These are phyloP conservation scores for Collybia mongolica DNA, from an alignment of 768 basidiomycete species.

Conservation along the genomic window DNA sequence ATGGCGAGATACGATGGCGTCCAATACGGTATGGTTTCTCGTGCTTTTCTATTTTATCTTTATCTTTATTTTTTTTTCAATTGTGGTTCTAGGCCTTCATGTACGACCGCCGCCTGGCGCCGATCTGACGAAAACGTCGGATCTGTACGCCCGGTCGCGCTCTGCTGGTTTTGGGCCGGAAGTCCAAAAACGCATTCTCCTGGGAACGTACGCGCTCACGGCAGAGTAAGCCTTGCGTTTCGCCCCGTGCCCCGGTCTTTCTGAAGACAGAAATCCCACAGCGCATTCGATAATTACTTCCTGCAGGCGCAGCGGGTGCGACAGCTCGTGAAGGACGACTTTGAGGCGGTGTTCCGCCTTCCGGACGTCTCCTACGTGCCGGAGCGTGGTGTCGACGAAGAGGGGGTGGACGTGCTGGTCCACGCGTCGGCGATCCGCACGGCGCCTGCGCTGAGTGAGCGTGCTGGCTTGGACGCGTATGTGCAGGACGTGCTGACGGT, in stretches of 20 bases:
- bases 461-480: constrained; percentile 53
- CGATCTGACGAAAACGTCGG: constrained; percentile 47
- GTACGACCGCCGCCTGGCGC: constrained; percentile 38
- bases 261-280: constrained; percentile 25
- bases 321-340: constrained; percentile 68
- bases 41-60: neutral
- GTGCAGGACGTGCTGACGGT: constrained; percentile 92
- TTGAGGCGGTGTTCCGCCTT: constrained; percentile 63
- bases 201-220: constrained; percentile 89
- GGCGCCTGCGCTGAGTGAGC: constrained; percentile 57
- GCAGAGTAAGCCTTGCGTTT: constrained; percentile 66
- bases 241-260: neutral
- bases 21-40: constrained; percentile 59
- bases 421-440: constrained; percentile 88
- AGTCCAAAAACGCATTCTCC: constrained; percentile 81
- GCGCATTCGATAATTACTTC: constrained; percentile 98
- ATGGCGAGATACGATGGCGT: constrained; percentile 89
- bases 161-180: constrained; percentile 77
- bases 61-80: neutral
- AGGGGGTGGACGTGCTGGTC: constrained; percentile 74
- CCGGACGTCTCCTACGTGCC: constrained; percentile 35
- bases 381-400: neutral
- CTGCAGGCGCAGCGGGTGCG: constrained; percentile 88
- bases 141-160: constrained; percentile 66
- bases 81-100: constrained; percentile 43